phyloP scores from a whole-genome alignment of 306 rosid genomes.

The Sicyos baderoa region DNA sequence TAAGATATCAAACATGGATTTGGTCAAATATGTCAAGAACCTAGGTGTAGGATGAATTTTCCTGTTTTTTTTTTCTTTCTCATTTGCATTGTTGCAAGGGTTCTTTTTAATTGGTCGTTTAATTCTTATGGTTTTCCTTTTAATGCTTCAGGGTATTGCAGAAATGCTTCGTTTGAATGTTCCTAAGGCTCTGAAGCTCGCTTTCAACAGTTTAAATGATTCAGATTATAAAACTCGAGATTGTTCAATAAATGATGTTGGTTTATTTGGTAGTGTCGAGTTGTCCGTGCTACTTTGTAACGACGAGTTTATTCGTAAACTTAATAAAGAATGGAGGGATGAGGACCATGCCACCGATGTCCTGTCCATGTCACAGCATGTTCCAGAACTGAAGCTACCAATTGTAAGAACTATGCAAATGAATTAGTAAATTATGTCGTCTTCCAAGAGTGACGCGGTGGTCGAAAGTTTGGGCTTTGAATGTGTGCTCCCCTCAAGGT shows the following conservation, averaged over 20 bases:
- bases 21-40: background rate
- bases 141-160: conserved; percentile 48
- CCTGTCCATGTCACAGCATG: conserved; percentile 76
- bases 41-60: background rate
- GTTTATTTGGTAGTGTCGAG: conserved; percentile 64
- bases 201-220: conserved; percentile 57
- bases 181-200: conserved; percentile 68
- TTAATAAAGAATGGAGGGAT: conserved; percentile 86
- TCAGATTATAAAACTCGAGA: conserved; percentile 58
- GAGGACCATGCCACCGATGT: conserved; percentile 84
- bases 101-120: background rate
- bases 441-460: too few species aligned
- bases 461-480: too few species aligned
- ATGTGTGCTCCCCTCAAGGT: too few species aligned
- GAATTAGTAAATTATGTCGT: background rate
- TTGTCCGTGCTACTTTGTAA: conserved; percentile 72
- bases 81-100: background rate
- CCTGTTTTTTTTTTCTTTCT: background rate
- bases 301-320: conserved; percentile 64
- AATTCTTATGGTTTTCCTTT: conserved; percentile 5
- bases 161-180: conserved; percentile 72
- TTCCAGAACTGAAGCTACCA: conserved; percentile 63
- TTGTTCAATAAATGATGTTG: conserved; percentile 53
- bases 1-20: background rate
- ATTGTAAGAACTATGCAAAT: conserved; percentile 43